A percentile compares a stretch with the other conserved stretches of the same genome.
These are phyloP conservation scores for Penicillium soppii DNA, from an alignment of 495 filamentous ascomycete species.

Conservation along the genomic window DNA sequence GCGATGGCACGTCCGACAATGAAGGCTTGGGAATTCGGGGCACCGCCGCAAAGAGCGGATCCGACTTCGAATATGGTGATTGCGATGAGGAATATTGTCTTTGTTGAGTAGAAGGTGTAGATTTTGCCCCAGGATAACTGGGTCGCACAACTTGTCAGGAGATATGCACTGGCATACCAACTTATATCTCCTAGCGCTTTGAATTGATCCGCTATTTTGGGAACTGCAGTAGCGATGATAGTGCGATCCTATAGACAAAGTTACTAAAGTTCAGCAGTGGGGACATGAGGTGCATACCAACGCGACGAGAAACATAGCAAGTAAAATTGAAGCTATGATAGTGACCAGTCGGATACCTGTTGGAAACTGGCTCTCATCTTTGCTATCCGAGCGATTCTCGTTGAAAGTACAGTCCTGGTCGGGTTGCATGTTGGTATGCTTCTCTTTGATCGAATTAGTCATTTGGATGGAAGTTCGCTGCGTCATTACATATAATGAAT, in stretches of 20 bases:
- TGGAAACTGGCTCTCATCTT: background rate
- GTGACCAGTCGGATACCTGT: background rate
- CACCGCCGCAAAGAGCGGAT: slow-evolving; percentile 68
- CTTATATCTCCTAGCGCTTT: slow-evolving; percentile 58
- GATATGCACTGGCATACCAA: slow-evolving; percentile 55
- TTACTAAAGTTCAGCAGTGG: background rate
- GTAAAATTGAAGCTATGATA: slow-evolving; percentile 26
- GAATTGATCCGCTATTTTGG: slow-evolving; percentile 67
- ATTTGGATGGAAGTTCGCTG: too few species aligned
- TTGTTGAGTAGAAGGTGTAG: slow-evolving; percentile 61
- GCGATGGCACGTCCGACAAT: slow-evolving; percentile 62
- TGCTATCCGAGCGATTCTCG: slow-evolving; percentile 1
- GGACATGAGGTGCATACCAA: slow-evolving; percentile 20
- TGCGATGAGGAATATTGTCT: slow-evolving; percentile 57
- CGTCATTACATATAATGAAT: too few species aligned
- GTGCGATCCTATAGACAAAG: slow-evolving; percentile 48
- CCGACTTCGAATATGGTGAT: slow-evolving; percentile 62
- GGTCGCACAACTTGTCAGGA: slow-evolving; percentile 47
- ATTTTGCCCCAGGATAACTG: slow-evolving; percentile 56
- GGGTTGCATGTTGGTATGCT: background rate
- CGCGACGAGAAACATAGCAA: slow-evolving; percentile 37
- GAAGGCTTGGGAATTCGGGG: slow-evolving; percentile 65
- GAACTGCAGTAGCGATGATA: slow-evolving; percentile 72
- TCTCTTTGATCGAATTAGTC: background rate
- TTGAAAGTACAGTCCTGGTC: background rate